phyloP scores from a whole-genome alignment of 2,329 filamentous ascomycete genomes.

The Aspergillus floridensis region DNA sequence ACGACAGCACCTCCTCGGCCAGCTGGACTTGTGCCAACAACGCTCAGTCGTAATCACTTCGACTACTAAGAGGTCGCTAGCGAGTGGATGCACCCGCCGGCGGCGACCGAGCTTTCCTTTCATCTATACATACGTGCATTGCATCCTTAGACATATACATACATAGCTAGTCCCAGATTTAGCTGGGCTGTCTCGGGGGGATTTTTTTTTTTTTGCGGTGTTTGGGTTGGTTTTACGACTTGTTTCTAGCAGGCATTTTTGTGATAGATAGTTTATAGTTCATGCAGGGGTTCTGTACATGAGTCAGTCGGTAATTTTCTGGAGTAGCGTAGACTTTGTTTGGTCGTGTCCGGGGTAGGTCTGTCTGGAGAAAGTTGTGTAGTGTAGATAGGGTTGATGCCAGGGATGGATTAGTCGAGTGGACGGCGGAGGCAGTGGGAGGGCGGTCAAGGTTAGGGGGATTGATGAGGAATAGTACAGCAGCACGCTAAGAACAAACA shows the following conservation, averaged over 20 bases:
- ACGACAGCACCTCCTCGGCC: conserved; percentile 30
- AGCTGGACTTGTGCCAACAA: conserved; percentile 44
- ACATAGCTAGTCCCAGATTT: not conserved
- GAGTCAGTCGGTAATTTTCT: too few relatives aligned
- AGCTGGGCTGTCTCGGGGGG: conserved; percentile 3
- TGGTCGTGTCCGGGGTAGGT: too few relatives aligned
- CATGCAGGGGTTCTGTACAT: not conserved
- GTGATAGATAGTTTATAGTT: not conserved
- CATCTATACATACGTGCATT: not conserved
- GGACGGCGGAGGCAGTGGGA: too few relatives aligned
- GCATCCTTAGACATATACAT: not conserved
- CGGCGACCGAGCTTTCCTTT: not conserved
- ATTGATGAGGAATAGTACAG: too few relatives aligned
- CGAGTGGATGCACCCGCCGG: too few relatives aligned
- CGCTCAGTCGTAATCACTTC: conserved; percentile 7
- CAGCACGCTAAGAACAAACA: too few relatives aligned
- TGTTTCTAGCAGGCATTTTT: conserved; percentile 2
- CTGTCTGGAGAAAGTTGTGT: too few relatives aligned
- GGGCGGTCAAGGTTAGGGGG: too few relatives aligned
- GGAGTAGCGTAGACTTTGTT: too few relatives aligned
- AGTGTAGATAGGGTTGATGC: too few relatives aligned
- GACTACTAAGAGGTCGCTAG: not conserved
- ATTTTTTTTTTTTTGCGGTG: not conserved
- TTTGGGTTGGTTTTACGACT: not conserved
- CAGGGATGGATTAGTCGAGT: too few relatives aligned